Conservation (phyloP, 192 early-diverging fungal species). For the Powellomyces hirtus region DNA sequence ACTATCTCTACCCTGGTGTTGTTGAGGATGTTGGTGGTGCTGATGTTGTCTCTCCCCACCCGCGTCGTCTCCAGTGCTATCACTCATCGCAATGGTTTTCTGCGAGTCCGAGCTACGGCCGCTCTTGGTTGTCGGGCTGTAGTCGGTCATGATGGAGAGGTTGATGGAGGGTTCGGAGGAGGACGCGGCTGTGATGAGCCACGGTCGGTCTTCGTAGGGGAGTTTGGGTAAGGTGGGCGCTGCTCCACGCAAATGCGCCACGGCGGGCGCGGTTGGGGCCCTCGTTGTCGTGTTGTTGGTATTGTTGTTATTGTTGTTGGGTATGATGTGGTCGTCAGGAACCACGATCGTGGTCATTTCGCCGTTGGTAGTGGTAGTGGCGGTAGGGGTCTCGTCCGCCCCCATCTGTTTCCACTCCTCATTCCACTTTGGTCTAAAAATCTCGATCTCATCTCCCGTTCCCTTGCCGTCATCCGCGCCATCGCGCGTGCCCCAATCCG, state of each 20-base stretch:
- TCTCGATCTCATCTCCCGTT: conserved; percentile 16
- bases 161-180: background rate
- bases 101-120: background rate
- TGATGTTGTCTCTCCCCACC: too few species aligned
- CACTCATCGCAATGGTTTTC: conserved; percentile 21
- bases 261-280: too few species aligned
- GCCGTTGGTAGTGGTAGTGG: background rate
- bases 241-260: too few species aligned
- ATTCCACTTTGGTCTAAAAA: conserved; percentile 30
- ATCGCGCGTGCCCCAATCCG: conserved; percentile 68
- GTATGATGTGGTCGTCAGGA: background rate
- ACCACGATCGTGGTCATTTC: background rate
- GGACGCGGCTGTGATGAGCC: background rate
- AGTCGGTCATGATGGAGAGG: conserved; percentile 16
- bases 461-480: conserved; percentile 40
- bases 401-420: background rate
- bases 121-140: background rate
- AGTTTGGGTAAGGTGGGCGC: too few species aligned
- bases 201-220: background rate
- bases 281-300: too few species aligned
- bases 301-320: background rate
- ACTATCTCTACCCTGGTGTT: too few species aligned
- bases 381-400: background rate
- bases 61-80: background rate
- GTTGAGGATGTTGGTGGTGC: too few species aligned